phyloP scores from a whole-genome alignment of 108 stramenopile species.

The Ochromonas danica region DNA sequence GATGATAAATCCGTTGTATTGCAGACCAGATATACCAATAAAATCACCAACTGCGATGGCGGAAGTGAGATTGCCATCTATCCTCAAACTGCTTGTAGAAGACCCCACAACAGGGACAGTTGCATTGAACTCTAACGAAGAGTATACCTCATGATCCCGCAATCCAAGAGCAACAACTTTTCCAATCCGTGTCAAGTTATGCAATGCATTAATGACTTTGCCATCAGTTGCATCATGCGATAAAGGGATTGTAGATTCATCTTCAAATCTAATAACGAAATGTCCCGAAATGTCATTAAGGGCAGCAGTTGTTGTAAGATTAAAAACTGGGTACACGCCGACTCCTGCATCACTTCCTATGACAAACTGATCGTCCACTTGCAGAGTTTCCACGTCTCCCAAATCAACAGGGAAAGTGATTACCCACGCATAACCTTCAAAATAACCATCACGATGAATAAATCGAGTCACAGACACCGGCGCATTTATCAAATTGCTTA shows the following conservation, averaged over 20 bases:
- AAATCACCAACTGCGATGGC: slow-evolving; percentile 24
- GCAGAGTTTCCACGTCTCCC: slow-evolving; percentile 41
- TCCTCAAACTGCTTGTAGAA: neutral
- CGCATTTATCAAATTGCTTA: slow-evolving; percentile 9
- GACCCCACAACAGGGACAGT: neutral
- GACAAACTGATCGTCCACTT: slow-evolving; percentile 37
- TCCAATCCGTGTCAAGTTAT: slow-evolving; percentile 42
- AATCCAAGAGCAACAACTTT: slow-evolving; percentile 38
- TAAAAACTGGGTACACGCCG: slow-evolving; percentile 42
- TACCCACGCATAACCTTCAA: slow-evolving; percentile 42
- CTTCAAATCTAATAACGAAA: slow-evolving; percentile 40
- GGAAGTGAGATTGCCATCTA: neutral
- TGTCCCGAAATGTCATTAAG: slow-evolving; percentile 42
- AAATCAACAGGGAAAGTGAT: slow-evolving; percentile 43
- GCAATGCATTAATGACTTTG: slow-evolving; percentile 36
- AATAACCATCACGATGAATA: slow-evolving; percentile 26
- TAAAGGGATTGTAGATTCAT: slow-evolving; percentile 37
- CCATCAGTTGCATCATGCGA: slow-evolving; percentile 30
- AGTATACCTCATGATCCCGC: neutral
- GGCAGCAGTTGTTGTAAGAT: slow-evolving; percentile 38
- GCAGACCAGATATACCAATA: neutral
- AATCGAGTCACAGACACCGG: slow-evolving; percentile 35
- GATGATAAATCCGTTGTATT: neutral
- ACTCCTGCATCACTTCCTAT: slow-evolving; percentile 41
- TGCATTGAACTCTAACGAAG: neutral